phyloP scores from a whole-genome alignment of 2,329 filamentous ascomycete genomes.

The Hortaea werneckii region DNA sequence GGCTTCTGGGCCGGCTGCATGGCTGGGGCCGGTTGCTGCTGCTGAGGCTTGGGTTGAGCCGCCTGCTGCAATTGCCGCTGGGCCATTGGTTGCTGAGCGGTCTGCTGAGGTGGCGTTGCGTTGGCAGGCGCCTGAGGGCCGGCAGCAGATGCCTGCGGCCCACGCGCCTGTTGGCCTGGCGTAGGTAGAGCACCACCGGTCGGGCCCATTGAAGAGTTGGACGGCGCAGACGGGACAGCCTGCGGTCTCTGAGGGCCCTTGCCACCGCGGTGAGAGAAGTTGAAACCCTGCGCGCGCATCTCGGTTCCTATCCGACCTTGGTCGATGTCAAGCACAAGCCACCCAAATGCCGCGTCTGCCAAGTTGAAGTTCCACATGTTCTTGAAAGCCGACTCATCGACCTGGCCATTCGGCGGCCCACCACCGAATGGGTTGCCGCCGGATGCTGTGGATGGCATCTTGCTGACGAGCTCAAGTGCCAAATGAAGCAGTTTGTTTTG shows the following conservation, averaged over 20 bases:
- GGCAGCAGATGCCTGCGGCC: conserved; percentile 21
- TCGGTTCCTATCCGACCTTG: conserved; percentile 93
- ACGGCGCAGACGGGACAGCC: conserved; percentile 27
- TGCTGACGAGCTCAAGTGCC: conserved; percentile 85
- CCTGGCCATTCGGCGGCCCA: conserved; percentile 69
- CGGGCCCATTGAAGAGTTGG: conserved; percentile 27
- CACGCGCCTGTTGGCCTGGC: conserved; percentile 25
- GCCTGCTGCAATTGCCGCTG: conserved; percentile 19
- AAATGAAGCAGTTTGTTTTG: conserved; percentile 89
- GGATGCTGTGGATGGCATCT: conserved; percentile 92
- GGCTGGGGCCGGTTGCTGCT: conserved; percentile 37
- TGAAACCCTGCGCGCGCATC: conserved; percentile 98
- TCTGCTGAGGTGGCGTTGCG: conserved; percentile 17
- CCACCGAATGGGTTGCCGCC: conserved; percentile 96
- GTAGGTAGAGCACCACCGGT: conserved; percentile 29
- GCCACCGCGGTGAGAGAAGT: conserved; percentile 88
- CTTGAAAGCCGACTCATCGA: conserved; percentile 98
- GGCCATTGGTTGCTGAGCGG: conserved; percentile 16
- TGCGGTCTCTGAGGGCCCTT: conserved; percentile 46
- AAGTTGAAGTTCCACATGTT: conserved; percentile 99
- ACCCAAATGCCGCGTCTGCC: conserved; percentile 94
- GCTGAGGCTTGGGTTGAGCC: conserved; percentile 16
- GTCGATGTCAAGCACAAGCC: conserved; percentile 88
- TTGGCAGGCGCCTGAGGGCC: conserved; percentile 13
- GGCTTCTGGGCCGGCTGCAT: conserved; percentile 28